These are phyloP conservation scores for Fusarium brevicatenulatum DNA, from an alignment of 2,329 filamentous ascomycete genomes.

Conservation along the genomic window DNA sequence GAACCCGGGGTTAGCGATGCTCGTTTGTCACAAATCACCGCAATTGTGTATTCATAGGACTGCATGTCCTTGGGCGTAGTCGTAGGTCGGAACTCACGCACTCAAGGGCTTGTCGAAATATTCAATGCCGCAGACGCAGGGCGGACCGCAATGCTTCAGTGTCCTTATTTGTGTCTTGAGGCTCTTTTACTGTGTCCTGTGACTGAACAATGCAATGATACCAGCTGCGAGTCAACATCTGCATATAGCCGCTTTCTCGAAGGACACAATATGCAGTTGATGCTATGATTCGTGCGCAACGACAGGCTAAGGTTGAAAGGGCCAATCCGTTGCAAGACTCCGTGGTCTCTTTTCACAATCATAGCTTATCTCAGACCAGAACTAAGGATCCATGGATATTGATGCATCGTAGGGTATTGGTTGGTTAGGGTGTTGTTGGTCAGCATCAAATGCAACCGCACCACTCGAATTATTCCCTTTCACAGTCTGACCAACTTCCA, in stretches of 20 bases:
- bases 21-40: conserved; percentile 22
- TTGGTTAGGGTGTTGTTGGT: background rate
- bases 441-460: background rate
- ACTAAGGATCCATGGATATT: too few relatives aligned
- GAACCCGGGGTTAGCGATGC: background rate
- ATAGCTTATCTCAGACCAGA: background rate
- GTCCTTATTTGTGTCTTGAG: conserved; percentile 5
- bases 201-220: background rate
- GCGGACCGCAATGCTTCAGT: background rate
- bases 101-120: background rate
- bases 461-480: background rate
- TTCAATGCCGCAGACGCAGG: background rate
- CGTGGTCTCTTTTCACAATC: background rate
- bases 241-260: conserved; percentile 16
- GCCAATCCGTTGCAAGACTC: background rate
- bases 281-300: conserved; percentile 3
- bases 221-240: conserved; percentile 12
- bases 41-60: conserved; percentile 19
- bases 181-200: conserved; percentile 5
- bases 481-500: background rate
- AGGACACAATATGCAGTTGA: conserved; percentile 25
- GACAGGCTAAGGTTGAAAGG: background rate
- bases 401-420: background rate
- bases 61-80: background rate
- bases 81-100: background rate